Evolutionary conservation across 2,329 filamentous ascomycete genomes (phyloP), one percentile per base, ranked within the genome.

Genomic region (Fusarium beomiforme): DNA sequence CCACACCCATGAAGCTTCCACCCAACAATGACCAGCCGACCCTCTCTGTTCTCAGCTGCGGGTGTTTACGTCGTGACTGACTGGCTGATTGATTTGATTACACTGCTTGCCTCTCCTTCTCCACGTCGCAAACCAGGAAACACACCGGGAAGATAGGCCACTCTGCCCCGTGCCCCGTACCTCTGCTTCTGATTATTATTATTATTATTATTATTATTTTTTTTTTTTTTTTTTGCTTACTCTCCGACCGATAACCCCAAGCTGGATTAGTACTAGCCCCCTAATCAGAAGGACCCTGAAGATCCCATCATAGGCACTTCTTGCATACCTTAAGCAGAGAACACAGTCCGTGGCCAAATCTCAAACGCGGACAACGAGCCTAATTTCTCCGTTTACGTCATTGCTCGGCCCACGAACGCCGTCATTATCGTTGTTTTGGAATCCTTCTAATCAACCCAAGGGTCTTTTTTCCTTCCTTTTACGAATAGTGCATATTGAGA

Each of bases 271-370:
- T 67, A 60, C 64, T 62, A 65, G 62, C 51, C 39, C 70, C 56
- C 53, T 51, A 49, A 72, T 61, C 59, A 74, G 73, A 34, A 75
- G 73, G 73, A 75, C 73, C 73, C 73, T 75, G 73, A 75, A 75
- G 72, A 75, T 75, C 58, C 42, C 67, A 69, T 72, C 69, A 42
- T 47, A 66, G 63, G 71, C 56, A 63, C 64, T 67, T 67, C 43
- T 39, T 44, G 55, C 50, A n/a, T n/a, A n/a, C n/a, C n/a, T n/a
- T n/a, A n/a, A n/a, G 59, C 34, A 59, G 44, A 65, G 59, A 39
- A 51, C 44, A 67, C 43, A 41, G 53, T 33, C 58, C 59, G 54
- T 62, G 71, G 61, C 59, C 39, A 34, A 56, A 55, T 60, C 67
- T 71, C 68, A 71, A 71, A 71, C 68, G 51, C 63, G 44, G 44